A percentile compares a stretch with the other conserved stretches of the same genome.
Conservation (phyloP, 257 asterid genomes). For the Haberlea rhodopensis region DNA sequence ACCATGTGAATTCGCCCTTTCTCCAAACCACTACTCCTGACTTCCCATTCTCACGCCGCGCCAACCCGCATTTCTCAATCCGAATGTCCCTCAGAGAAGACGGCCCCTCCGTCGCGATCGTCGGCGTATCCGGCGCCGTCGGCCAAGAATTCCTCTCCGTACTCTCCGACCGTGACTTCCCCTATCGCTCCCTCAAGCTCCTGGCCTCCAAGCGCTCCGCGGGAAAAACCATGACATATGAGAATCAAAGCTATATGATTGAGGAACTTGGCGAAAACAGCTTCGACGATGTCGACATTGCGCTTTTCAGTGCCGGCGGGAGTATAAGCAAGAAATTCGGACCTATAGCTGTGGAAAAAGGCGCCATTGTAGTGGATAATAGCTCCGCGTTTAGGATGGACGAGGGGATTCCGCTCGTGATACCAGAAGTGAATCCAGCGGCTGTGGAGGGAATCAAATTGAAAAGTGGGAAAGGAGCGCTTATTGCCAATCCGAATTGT, state of each 20-base stretch:
- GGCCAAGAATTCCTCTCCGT: conserved; percentile 95
- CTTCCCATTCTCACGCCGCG: conserved; percentile 28
- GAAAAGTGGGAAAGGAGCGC: conserved; percentile 64
- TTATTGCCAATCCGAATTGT: conserved; percentile 92
- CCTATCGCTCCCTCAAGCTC: conserved; percentile 80
- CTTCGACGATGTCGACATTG: conserved; percentile 74
- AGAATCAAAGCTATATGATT: conserved; percentile 44
- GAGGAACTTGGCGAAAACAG: conserved; percentile 65
- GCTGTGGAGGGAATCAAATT: conserved; percentile 79
- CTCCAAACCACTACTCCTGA: conserved; percentile 29
- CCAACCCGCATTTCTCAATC: conserved; percentile 36
- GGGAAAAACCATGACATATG: conserved; percentile 52
- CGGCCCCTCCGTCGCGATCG: conserved; percentile 88
- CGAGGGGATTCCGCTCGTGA: conserved; percentile 78
- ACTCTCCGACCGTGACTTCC: conserved; percentile 72
- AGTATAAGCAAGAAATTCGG: conserved; percentile 85
- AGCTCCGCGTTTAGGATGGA: conserved; percentile 98
- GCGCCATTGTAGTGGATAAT: conserved; percentile 84
- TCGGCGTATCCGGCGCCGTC: conserved; percentile 94
- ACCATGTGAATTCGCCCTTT: conserved; percentile 30
- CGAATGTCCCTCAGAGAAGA: conserved; percentile 79
- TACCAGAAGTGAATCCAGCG: conserved; percentile 93
- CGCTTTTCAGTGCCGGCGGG: conserved; percentile 90
- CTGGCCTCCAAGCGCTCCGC: conserved; percentile 90
- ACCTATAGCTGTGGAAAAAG: conserved; percentile 72